Evolutionary conservation across 2,329 filamentous ascomycete genomes (phyloP).

Genomic region (Cordyceps militaris): DNA sequence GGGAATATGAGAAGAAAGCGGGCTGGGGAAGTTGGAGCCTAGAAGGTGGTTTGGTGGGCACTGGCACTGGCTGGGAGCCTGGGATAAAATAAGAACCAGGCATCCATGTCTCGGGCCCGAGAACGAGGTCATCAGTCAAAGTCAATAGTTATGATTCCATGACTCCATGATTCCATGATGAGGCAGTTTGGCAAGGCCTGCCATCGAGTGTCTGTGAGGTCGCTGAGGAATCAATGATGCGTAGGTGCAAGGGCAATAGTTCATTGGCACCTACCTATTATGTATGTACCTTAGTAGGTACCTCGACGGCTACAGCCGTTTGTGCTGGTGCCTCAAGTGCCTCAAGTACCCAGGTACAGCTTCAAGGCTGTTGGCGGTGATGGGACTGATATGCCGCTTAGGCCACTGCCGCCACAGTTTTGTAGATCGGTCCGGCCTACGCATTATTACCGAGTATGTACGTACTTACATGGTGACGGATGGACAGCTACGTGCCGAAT

Average conservation of each 20-base stretch:
- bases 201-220: too few species aligned
- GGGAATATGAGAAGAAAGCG: not conserved
- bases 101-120: not conserved
- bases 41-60: slow-evolving; percentile 5
- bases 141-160: too few species aligned
- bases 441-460: not conserved
- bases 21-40: not conserved
- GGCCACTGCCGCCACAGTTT: not conserved
- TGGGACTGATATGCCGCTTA: not conserved
- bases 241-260: too few species aligned
- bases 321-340: not conserved
- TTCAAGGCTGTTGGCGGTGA: not conserved
- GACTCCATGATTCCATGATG: too few species aligned
- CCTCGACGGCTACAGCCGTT: too few species aligned
- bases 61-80: not conserved
- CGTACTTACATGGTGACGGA: too few species aligned
- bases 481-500: too few species aligned
- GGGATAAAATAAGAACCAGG: not conserved
- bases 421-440: not conserved
- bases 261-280: too few species aligned
- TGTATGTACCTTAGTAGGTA: too few species aligned
- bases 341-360: not conserved
- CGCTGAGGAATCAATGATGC: too few species aligned
- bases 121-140: too few species aligned
- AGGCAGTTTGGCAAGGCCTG: too few species aligned